Conservation (phyloP, 768 basidiomycete species). For the Megacollybia marginata region DNA sequence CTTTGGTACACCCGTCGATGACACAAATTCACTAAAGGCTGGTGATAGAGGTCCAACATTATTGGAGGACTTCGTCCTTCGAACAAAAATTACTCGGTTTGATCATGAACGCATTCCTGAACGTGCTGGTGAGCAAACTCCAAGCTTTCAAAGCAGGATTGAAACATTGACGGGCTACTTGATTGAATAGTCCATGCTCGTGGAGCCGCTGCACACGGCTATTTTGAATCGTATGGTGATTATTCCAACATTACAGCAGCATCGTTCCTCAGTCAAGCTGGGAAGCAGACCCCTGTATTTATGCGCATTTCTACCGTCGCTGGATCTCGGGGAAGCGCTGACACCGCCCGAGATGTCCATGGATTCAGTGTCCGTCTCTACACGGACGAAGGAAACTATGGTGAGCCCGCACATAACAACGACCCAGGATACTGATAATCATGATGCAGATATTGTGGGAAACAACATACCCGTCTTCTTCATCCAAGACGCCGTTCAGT, state of each 20-base stretch:
- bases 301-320: neutral
- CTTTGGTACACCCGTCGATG: neutral
- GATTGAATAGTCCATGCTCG: neutral
- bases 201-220: conserved; percentile 1
- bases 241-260: neutral
- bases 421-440: neutral
- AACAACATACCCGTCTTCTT: neutral
- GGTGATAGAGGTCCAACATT: conserved; percentile 8
- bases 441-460: neutral
- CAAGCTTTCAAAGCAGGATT: neutral
- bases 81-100: neutral
- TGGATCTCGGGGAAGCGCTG: neutral
- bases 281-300: neutral
- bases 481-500: neutral
- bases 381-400: neutral
- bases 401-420: conserved; percentile 6
- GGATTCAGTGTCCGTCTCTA: neutral
- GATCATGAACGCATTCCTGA: conserved; percentile 1
- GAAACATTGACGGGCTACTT: neutral
- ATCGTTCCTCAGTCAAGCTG: neutral
- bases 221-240: neutral
- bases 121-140: neutral
- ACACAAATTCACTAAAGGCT: neutral
- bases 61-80: neutral
- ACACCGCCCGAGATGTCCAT: neutral